Base-by-base conservation (phyloP, 495 filamentous ascomycete species). In the Lophium mytilinum region DNA sequence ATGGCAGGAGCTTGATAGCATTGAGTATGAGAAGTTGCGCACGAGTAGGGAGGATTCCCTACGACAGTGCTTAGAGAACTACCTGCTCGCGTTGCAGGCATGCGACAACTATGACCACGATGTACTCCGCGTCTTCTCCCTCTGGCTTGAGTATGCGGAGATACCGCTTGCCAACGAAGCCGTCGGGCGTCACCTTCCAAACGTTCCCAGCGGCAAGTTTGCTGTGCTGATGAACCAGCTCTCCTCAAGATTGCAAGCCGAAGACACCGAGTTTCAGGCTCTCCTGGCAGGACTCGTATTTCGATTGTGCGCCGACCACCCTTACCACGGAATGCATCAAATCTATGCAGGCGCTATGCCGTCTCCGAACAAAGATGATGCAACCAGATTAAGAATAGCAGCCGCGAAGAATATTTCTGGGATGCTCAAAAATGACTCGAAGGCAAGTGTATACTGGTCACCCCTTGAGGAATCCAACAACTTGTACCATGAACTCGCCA, bases 261-360 rank as follows among this genome's bases (percentile, higher is more conserved):
- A 80, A 21, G 53, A 69, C 3, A 75, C 79, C 39, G 70, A 72
- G 1, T 99, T 99, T 66, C 94, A 99, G 63, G 68, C 69, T 15
- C 73, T 90, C 4, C 78, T 99, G 14, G 81, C 76, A 17, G 70
- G 76, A 1, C 71, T 97, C 37, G 82, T 96, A 12, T 78, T 83
- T 57, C 78, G 84, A 10, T 93, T 97, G 53, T 96, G 90, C 66
- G 75, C 76, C 9, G 90, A 99, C 24, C 93, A 99, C 69, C 93
- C 93, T 1, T 94, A 90, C 69, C 93, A 99, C 64, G 88, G 88
- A 40, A 91, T 96, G 83, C 92, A 96, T 66, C 90, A 96, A 52
- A 89, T 99, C 18, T 94, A 89, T 73, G 84, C 90, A 85, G 36
- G 82, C 80, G 15, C 81, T 78, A 61, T 74, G 76, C 37, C 77